Evolutionary conservation across 371 early-diverging fungal species (phyloP).

Genomic region (Smittium culicis): DNA sequence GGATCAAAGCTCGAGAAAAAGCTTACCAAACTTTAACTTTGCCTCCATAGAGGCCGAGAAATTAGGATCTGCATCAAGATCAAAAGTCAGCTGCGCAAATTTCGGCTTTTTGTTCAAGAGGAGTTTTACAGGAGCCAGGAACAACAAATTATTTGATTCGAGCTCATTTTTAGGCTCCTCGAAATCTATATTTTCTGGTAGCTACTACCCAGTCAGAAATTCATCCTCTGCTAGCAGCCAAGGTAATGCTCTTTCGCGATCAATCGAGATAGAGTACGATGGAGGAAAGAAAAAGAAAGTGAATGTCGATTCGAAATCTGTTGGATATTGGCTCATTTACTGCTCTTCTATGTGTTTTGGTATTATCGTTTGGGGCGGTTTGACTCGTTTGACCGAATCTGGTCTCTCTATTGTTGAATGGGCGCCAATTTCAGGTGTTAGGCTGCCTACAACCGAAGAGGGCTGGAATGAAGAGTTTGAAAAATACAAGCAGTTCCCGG

Average conservation of each 20-base stretch:
- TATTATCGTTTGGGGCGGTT: conserved; percentile 87
- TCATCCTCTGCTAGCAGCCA: not conserved
- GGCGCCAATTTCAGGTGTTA: conserved; percentile 86
- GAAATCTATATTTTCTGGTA: too few relatives aligned
- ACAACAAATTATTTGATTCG: too few relatives aligned
- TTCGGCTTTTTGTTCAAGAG: too few relatives aligned
- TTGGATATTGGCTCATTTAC: conserved; percentile 86
- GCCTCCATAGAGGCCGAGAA: too few relatives aligned
- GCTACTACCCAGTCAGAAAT: too few relatives aligned
- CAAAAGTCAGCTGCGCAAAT: too few relatives aligned
- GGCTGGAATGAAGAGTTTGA: conserved; percentile 90
- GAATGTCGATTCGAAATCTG: conserved; percentile 20
- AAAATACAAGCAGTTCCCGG: conserved; percentile 94
- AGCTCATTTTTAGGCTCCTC: too few relatives aligned
- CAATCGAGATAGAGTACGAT: not conserved
- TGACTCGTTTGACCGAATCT: conserved; percentile 90
- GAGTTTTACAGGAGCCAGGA: too few relatives aligned
- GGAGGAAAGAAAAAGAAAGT: not conserved
- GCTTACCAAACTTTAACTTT: too few relatives aligned
- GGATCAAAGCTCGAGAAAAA: too few relatives aligned
- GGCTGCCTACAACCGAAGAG: conserved; percentile 66
- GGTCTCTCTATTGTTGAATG: conserved; percentile 94
- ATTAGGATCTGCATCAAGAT: too few relatives aligned
- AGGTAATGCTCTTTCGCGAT: not conserved
- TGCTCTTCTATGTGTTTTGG: conserved; percentile 78